phyloP scores from a whole-genome alignment of 306 rosid species.

The Dicorynia guianensis region DNA sequence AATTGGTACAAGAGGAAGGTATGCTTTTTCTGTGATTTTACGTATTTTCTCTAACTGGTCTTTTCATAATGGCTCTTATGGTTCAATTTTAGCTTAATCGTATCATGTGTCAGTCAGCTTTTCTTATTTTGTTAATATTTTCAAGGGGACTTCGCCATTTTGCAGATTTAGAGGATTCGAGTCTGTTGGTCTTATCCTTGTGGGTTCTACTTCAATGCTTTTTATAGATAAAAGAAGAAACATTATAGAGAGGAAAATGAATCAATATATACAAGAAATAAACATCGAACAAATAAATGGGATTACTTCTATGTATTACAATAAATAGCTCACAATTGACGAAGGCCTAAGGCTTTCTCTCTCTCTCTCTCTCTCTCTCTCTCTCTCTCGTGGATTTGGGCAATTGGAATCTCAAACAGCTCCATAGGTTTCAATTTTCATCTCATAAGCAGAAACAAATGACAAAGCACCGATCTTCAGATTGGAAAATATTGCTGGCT shows the following conservation, averaged over 20 bases:
- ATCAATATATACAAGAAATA: no score
- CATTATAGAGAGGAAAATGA: no score
- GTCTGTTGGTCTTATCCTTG: neutral
- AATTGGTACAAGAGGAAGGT: slow-evolving; percentile 97
- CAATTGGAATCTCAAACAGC: no score
- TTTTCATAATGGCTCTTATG: neutral
- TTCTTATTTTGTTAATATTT: slow-evolving; percentile 1
- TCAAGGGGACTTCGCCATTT: neutral
- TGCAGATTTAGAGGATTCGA: neutral
- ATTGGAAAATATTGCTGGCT: no score
- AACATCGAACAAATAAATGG: no score
- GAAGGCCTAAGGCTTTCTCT: neutral
- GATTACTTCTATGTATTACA: neutral
- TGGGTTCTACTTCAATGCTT: neutral
- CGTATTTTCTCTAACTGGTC: neutral
- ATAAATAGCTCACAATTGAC: neutral
- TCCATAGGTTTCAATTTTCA: no score
- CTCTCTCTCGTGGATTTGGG: neutral
- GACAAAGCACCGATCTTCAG: no score
- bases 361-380: no score
- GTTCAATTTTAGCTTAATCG: slow-evolving; percentile 5
- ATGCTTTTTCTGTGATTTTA: slow-evolving; percentile 5
- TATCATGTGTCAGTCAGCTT: neutral
- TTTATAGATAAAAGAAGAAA: no score
- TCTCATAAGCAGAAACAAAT: no score